Base-by-base conservation (phyloP, 208 protist species). In the Leishmania tropica region DNA sequence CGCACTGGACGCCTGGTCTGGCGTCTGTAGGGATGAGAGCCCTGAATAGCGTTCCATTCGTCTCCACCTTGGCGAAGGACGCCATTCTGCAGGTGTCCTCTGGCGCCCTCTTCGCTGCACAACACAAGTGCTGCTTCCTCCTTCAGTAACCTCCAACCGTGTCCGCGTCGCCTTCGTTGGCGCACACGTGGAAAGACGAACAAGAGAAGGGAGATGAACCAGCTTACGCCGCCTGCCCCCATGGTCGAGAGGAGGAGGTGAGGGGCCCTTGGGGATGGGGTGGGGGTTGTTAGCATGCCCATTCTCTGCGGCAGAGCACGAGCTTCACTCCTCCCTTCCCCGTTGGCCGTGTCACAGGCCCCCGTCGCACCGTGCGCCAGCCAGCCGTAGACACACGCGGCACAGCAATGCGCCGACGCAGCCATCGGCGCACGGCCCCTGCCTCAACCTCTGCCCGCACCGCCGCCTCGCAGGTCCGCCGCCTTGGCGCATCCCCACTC, bases 81-180 rank as follows among this genome's bases (percentile, higher is more conserved):
- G 89, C 88, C 37, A 94, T 97, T 80, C 79, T 94, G 31, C 88
- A 97, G 60, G 86, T 96, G 19, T 89, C 94, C 47, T 97, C 94
- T 3, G 94, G 92, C 45, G 92, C 88, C 47, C 40, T 90, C 28
- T 94, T 97, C 83, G 92, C 92, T 21, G 74, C 75, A 28, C 90
- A 91, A 31, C 92, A 97, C 81, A 85, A 81, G 31, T 78, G 85
- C 75, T 92, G 81, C 58, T 94, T 94, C 72, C 81, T 94, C 24
- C 73, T 94, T 31, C 47, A 85, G 51, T 90, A 87, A 31, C 24
- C 42, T 24, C 21, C 68, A 42, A 28, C 68, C 2, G 68, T 21
- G 42, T 19, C 8, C 11, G 21, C 7, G 10, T 51, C 68, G 42
- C 24, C 17, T 11, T 31, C 68, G 6, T 13, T n/a, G 37, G 17